A percentile compares a stretch with the other conserved stretches of the same genome.
These are phyloP conservation scores for Brassica carinata DNA, from an alignment of 345 rosid genomes.

Conservation along the genomic window DNA sequence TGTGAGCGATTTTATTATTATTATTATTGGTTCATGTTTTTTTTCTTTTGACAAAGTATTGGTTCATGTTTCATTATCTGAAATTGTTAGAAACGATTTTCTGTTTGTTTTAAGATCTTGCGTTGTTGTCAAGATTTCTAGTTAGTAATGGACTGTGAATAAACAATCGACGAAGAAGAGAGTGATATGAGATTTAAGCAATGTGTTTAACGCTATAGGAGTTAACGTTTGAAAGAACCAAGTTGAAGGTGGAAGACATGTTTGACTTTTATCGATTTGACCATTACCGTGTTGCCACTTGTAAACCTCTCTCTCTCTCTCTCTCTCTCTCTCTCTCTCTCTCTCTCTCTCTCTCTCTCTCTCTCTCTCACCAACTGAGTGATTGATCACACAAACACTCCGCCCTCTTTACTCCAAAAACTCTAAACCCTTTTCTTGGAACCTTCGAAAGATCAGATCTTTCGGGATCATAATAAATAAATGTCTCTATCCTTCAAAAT, in stretches of 20 bases:
- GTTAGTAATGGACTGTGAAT: not conserved
- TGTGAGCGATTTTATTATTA: no score
- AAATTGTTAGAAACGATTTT: no score
- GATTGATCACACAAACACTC: not conserved
- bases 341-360: not conserved
- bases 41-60: no score
- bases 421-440: not conserved
- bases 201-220: no score
- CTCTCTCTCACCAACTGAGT: not conserved
- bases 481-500: conserved; percentile 31
- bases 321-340: not conserved
- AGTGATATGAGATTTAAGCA: no score
- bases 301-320: not conserved
- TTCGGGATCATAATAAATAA: conserved; percentile 10
- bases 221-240: no score
- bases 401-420: not conserved
- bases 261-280: not conserved
- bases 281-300: not conserved
- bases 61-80: no score
- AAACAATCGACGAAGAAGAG: not conserved
- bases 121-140: not conserved
- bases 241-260: not conserved
- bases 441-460: not conserved
- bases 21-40: no score
- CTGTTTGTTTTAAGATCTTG: not conserved